phyloP scores from a whole-genome alignment of 768 basidiomycete species.

The Tylopilus subfusipes region DNA sequence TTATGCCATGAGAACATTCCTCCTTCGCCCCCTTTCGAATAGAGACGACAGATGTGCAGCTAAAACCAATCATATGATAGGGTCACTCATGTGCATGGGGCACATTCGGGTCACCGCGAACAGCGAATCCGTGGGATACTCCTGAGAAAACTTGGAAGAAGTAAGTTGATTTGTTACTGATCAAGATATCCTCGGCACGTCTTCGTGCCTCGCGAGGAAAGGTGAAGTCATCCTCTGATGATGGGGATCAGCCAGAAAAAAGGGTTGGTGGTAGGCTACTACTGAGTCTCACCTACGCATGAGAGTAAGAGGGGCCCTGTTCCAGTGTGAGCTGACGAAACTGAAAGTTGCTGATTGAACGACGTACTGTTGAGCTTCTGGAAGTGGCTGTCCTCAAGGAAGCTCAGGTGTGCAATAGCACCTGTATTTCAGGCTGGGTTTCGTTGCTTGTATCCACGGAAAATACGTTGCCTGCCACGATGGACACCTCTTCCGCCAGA shows the following conservation, averaged over 20 bases:
- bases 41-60: no score
- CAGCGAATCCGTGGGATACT: slow-evolving; percentile 32
- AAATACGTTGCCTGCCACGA: slow-evolving; percentile 40
- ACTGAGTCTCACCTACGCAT: slow-evolving; percentile 20
- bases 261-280: background rate
- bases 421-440: slow-evolving; percentile 19
- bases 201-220: slow-evolving; percentile 51
- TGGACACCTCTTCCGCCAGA: slow-evolving; percentile 39
- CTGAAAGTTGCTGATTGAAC: background rate
- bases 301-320: slow-evolving; percentile 26
- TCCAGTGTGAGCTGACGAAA: background rate
- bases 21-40: slow-evolving; percentile 35
- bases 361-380: slow-evolving; percentile 43
- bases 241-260: background rate
- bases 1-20: slow-evolving; percentile 47
- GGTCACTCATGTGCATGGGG: slow-evolving; percentile 16
- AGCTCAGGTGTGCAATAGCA: slow-evolving; percentile 53
- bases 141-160: slow-evolving; percentile 54
- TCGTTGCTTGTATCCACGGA: background rate
- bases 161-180: slow-evolving; percentile 46
- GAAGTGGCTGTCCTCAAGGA: slow-evolving; percentile 52
- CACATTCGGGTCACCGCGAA: slow-evolving; percentile 20
- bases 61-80: background rate
- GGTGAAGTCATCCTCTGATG: slow-evolving; percentile 45
- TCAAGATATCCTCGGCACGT: slow-evolving; percentile 53